phyloP scores from a whole-genome alignment of 2,329 filamentous ascomycete genomes.

The Triangularia setosa region DNA sequence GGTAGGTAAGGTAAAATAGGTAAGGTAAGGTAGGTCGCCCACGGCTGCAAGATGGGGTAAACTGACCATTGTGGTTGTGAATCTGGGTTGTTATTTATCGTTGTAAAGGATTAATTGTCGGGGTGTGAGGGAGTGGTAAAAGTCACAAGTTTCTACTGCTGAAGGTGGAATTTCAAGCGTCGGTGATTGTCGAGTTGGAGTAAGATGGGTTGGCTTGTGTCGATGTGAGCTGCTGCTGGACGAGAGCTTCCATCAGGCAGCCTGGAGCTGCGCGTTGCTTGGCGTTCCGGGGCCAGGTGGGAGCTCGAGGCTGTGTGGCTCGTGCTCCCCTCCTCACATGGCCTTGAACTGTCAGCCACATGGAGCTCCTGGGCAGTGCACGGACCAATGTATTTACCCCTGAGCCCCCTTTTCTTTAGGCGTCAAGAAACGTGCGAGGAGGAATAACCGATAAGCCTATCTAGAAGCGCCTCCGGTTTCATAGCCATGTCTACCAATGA shows the following conservation, averaged over 20 bases:
- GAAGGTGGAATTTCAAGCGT: constrained; percentile 5
- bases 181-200: constrained; percentile 8
- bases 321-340: constrained; percentile 10
- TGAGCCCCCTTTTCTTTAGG: background rate
- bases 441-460: no score
- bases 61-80: constrained; percentile 20
- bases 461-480: no score
- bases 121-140: background rate
- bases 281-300: constrained; percentile 9
- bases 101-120: background rate
- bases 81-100: constrained; percentile 5
- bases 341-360: constrained; percentile 13
- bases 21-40: background rate
- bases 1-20: no score
- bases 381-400: background rate
- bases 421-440: background rate
- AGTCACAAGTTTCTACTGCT: background rate
- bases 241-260: constrained; percentile 36
- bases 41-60: background rate
- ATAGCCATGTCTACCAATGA: no score
- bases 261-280: constrained; percentile 40
- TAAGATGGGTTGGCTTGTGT: constrained; percentile 9
- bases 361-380: background rate
- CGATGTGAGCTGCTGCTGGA: constrained; percentile 15
- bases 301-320: constrained; percentile 17